Base-by-base conservation (phyloP, 768 basidiomycete genomes). In the Boletus patriciae region DNA sequence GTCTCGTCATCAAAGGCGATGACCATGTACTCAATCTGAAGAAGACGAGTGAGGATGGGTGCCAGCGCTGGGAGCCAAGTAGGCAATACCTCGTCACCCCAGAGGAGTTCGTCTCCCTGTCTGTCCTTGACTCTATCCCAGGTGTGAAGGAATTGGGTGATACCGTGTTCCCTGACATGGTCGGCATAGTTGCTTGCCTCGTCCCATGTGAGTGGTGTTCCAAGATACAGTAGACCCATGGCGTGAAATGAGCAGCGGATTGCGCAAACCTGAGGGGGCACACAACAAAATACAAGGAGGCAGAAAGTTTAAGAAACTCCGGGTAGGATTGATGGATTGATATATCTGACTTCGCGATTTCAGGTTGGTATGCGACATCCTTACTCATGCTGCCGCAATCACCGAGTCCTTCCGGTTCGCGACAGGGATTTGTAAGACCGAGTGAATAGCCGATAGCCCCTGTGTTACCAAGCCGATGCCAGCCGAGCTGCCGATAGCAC, bases 11-110 rank as follows among this genome's bases (percentile, higher is more conserved):
- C 88, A 71, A 96, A 88, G 11, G 86, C 79, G 55, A 98, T 78
- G 59, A 98, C 90, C 87, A 98, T 92, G 71, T 98, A 98, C 71
- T 99, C 97, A 62, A 99, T 80, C 95, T 97, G 46, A 19, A 63
- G 31, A 27, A 46, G 42, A 21, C 50, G 52, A 27, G 44, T 66
- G 53, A 61, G 67, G 45, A 42, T 33, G 41, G 45, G 33, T 38
- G 37, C 15, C 43, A 43, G 48, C 52, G 58, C 23, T n/a, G 10
- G 21, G 59, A 36, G 43, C 23, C 29, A 50, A 46, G 43, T 42
- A 42, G 25, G 21, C 63, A 74, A 54, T 72, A 96, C 96, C 88
- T 99, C 97, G 68, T 99, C 97, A 18, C 97, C 97, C 97, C 97
- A 99, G 12, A 97, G 81, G 31, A 99, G 77, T 61, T 93, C 90